A percentile compares a stretch with the other conserved stretches of the same genome.
Evolutionary conservation across 2,329 filamentous ascomycete species (phyloP).

Genomic region (Helminthosporium solani): DNA sequence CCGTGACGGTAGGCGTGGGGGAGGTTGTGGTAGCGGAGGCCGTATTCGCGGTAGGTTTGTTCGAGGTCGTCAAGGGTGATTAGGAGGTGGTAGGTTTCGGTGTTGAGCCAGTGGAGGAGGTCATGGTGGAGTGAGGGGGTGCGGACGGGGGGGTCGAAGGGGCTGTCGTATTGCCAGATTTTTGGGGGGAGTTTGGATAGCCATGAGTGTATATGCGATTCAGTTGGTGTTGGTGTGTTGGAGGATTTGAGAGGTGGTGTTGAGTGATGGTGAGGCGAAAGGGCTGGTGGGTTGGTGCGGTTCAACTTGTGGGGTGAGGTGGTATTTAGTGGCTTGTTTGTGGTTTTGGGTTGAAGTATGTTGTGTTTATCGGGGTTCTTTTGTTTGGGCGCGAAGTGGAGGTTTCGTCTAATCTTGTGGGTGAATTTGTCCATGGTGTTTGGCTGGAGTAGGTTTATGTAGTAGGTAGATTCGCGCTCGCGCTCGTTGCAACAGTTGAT

Average conservation of each 20-base stretch:
- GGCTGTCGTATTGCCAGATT: not conserved
- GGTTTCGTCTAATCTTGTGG: no score
- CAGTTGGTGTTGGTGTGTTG: not conserved
- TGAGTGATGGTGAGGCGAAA: not conserved
- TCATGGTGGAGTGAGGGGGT: not conserved
- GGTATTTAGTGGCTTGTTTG: no score
- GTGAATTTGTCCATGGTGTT: no score
- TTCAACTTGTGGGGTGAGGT: not conserved
- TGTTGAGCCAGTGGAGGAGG: not conserved
- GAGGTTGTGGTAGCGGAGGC: constrained; percentile 1
- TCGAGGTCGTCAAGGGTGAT: not conserved
- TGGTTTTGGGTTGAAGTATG: no score
- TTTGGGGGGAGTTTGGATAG: not conserved
- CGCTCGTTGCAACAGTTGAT: no score
- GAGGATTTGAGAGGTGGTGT: not conserved
- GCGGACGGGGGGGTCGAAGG: not conserved
- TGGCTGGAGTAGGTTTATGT: no score
- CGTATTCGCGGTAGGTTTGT: not conserved
- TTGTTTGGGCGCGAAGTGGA: no score
- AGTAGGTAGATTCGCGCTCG: no score
- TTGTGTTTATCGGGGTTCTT: no score
- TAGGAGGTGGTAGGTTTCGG: not conserved
- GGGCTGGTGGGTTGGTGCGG: not conserved
- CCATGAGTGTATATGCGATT: not conserved
- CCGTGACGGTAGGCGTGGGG: not conserved